A percentile compares a stretch with the other conserved stretches of the same genome.
Conservation (phyloP, 2,329 filamentous ascomycete genomes). For the Pseudogymnoascus sp. region DNA sequence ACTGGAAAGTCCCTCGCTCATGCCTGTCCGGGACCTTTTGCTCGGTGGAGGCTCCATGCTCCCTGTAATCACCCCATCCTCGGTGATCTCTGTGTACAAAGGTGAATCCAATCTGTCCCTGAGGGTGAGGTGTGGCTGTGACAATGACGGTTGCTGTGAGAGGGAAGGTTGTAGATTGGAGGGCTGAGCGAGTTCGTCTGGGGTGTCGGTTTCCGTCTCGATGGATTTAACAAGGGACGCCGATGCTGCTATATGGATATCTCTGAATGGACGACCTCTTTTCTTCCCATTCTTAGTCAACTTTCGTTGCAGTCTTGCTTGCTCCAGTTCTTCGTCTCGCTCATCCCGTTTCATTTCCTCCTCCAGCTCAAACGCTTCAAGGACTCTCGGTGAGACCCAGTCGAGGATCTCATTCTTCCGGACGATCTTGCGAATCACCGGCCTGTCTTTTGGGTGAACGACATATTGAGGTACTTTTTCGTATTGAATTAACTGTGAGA, state of each 20-base stretch:
- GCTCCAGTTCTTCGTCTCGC: neutral
- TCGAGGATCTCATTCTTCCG: constrained; percentile 41
- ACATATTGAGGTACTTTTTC: constrained; percentile 28
- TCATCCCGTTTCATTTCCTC: neutral
- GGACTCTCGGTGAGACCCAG: constrained; percentile 47
- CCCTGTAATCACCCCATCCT: neutral
- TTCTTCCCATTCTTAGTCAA: neutral
- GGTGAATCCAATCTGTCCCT: neutral
- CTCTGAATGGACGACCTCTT: neutral
- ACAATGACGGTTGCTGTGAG: neutral
- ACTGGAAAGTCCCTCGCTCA: neutral
- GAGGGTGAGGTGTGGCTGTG: neutral
- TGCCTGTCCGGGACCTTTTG: neutral
- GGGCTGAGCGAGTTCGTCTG: neutral
- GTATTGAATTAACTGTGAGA: constrained; percentile 44
- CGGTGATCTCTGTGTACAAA: neutral
- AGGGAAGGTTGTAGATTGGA: neutral
- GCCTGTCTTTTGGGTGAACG: constrained; percentile 21
- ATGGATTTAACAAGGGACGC: neutral
- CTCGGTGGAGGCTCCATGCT: neutral
- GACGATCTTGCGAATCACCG: constrained; percentile 44
- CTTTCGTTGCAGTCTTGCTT: neutral
- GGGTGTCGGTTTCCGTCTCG: neutral
- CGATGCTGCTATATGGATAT: neutral
- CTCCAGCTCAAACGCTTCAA: constrained; percentile 49